Conservation (phyloP, 805 yeast species). For the Metschnikowia bowlesiae region DNA sequence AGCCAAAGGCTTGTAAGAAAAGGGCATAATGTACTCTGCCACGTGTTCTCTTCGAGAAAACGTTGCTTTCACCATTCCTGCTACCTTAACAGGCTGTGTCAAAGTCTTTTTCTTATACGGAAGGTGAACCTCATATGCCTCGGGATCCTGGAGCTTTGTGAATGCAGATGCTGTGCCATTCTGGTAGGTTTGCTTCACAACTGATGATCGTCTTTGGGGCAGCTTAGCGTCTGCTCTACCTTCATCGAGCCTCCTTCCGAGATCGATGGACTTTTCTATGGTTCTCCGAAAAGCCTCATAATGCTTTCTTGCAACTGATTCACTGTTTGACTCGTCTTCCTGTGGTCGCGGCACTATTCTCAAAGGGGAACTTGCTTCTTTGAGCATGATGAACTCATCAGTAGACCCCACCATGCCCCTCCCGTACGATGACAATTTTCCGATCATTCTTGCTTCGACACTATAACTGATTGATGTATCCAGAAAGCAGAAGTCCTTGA, state of each 20-base stretch:
- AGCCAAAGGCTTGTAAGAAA: slow-evolving; percentile 2
- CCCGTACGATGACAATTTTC: slow-evolving; percentile 21
- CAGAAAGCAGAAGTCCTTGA: slow-evolving; percentile 23
- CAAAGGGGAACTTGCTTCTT: slow-evolving; percentile 21
- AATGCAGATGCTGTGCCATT: background rate
- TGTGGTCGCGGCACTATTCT: slow-evolving; percentile 20
- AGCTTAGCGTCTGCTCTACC: slow-evolving; percentile 1
- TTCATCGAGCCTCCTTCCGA: slow-evolving; percentile 6
- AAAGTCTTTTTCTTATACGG: slow-evolving; percentile 21
- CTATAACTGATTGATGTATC: slow-evolving; percentile 28
- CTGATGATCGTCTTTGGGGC: slow-evolving; percentile 10
- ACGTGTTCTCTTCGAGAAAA: slow-evolving; percentile 15
- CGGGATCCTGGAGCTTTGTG: background rate
- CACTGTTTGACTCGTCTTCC: slow-evolving; percentile 2
- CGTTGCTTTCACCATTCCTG: slow-evolving; percentile 20
- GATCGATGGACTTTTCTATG: slow-evolving; percentile 8
- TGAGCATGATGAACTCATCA: slow-evolving; percentile 24
- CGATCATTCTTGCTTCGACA: slow-evolving; percentile 26
- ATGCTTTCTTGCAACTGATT: slow-evolving; percentile 12
- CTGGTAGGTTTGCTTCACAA: slow-evolving; percentile 16
- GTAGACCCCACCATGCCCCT: slow-evolving; percentile 4
- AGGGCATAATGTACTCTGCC: slow-evolving; percentile 13
- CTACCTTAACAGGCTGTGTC: slow-evolving; percentile 19
- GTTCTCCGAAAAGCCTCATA: slow-evolving; percentile 16
- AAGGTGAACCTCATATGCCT: slow-evolving; percentile 14